Conservation (phyloP, 2,329 filamentous ascomycete species). For the Blastomyces gilchristii region DNA sequence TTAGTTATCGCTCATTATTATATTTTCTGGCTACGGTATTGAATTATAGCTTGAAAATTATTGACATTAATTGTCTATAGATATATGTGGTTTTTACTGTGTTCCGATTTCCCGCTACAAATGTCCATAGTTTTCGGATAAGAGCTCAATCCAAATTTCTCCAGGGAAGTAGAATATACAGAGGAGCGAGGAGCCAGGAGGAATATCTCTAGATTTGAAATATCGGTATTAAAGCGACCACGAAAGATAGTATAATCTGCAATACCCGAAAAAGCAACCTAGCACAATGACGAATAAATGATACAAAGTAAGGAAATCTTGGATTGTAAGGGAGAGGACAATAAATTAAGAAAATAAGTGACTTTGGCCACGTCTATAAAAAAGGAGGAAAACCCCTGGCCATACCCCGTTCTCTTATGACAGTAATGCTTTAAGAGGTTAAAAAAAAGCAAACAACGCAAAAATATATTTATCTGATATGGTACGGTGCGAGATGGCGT, state of each 20-base stretch:
- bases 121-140: not conserved
- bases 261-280: not conserved
- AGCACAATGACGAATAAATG: not conserved
- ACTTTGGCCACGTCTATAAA: not conserved
- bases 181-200: not conserved
- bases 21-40: not conserved
- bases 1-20: too few relatives aligned
- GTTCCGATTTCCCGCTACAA: not conserved
- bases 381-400: not conserved
- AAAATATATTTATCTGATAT: not conserved
- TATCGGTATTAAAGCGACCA: not conserved
- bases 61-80: not conserved
- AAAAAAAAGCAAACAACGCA: not conserved
- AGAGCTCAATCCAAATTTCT: not conserved
- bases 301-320: slow-evolving; percentile 2
- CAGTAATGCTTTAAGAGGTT: not conserved
- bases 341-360: not conserved
- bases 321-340: not conserved
- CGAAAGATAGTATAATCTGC: not conserved
- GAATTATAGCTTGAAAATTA: not conserved
- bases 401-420: not conserved
- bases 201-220: not conserved
- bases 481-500: not conserved
- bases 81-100: not conserved
- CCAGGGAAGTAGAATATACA: not conserved